These are phyloP conservation scores for Fusarium nisikadoi DNA, from an alignment of 2,329 filamentous ascomycete genomes.

Conservation along the genomic window DNA sequence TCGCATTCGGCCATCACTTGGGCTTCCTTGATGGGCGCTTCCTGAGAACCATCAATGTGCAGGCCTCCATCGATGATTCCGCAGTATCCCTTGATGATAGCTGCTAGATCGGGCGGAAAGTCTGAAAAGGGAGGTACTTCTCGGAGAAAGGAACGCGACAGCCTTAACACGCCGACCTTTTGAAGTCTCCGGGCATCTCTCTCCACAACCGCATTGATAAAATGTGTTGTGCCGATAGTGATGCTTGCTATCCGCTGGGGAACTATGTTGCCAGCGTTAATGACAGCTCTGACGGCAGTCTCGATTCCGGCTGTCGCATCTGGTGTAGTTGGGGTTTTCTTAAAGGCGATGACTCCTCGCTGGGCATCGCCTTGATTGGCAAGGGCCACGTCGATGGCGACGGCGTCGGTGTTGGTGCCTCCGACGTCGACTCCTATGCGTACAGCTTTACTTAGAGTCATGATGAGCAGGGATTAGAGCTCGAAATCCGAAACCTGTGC, in stretches of 20 bases:
- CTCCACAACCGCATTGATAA: slow-evolving; percentile 65
- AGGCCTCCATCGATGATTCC: background rate
- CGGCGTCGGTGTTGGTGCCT: slow-evolving; percentile 29
- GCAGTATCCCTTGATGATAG: background rate
- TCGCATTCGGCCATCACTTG: background rate
- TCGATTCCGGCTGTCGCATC: slow-evolving; percentile 50
- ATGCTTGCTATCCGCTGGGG: slow-evolving; percentile 34
- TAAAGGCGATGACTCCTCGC: slow-evolving; percentile 4
- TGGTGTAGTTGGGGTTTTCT: slow-evolving; percentile 51
- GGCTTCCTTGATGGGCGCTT: background rate
- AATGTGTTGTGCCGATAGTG: slow-evolving; percentile 62
- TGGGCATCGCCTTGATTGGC: background rate
- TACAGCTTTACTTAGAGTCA: background rate
- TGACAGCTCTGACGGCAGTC: slow-evolving; percentile 46
- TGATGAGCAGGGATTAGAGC: accelerated
- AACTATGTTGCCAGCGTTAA: slow-evolving; percentile 46
- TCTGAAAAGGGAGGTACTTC: slow-evolving; percentile 59
- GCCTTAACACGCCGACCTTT: slow-evolving; percentile 41
- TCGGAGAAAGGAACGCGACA: background rate
- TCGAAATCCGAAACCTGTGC: accelerated
- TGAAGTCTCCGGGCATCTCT: slow-evolving; percentile 53
- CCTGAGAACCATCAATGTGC: background rate
- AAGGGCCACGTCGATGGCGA: slow-evolving; percentile 1
- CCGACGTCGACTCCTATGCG: background rate
- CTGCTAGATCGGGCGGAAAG: slow-evolving; percentile 38